Evolutionary conservation across 805 yeast species (phyloP).

Genomic region (Wickerhamiella galacta): DNA sequence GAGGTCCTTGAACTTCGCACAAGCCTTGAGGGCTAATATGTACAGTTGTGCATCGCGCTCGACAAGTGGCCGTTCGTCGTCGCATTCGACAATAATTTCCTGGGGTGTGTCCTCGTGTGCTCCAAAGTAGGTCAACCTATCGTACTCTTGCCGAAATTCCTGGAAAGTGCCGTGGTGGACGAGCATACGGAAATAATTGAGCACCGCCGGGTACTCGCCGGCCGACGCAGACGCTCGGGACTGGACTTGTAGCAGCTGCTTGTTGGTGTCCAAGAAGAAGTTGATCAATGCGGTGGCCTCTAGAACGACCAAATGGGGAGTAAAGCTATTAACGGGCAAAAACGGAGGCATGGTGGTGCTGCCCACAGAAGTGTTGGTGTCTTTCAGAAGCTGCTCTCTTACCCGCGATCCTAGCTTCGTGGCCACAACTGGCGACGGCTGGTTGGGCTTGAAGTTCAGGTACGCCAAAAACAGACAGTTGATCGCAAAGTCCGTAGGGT

Average conservation of each 20-base stretch:
- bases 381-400: constrained; percentile 15
- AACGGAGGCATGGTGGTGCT: constrained; percentile 39
- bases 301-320: constrained; percentile 31
- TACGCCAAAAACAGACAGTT: constrained; percentile 22
- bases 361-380: constrained; percentile 2
- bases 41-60: too few species aligned
- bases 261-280: constrained; percentile 30
- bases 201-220: constrained; percentile 6
- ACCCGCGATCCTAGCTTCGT: constrained; percentile 17
- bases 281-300: constrained; percentile 72
- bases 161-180: constrained; percentile 23
- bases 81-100: not conserved
- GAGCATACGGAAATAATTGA: constrained; percentile 33
- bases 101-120: not conserved
- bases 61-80: not conserved
- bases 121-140: constrained; percentile 18
- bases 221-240: constrained; percentile 26
- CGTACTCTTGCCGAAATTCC: constrained; percentile 24
- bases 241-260: constrained; percentile 26
- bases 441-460: constrained; percentile 15
- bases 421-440: constrained; percentile 16
- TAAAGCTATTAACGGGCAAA: constrained; percentile 38
- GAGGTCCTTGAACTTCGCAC: too few species aligned
- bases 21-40: too few species aligned
- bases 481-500: constrained; percentile 19